Conservation (phyloP, 805 yeast species). For the Lipomyces starkeyi region DNA sequence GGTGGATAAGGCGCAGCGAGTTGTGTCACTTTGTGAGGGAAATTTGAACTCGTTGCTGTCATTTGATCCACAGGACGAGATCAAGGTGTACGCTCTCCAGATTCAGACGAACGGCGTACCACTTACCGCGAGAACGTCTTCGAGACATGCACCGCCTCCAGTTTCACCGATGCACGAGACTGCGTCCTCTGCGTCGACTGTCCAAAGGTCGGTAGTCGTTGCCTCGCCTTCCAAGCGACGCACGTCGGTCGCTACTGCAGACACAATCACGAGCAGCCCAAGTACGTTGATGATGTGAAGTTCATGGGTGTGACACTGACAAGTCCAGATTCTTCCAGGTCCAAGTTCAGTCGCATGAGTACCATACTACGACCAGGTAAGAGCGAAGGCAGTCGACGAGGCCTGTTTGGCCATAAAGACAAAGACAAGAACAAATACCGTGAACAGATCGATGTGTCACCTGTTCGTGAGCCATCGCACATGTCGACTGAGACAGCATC, state of each 20-base stretch:
- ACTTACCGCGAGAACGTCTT: neutral
- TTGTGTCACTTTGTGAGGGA: slow-evolving; percentile 60
- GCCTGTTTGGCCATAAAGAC: slow-evolving; percentile 28
- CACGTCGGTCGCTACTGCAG: slow-evolving; percentile 24
- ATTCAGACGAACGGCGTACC: slow-evolving; percentile 35
- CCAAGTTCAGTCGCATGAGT: slow-evolving; percentile 27
- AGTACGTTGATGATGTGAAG: neutral
- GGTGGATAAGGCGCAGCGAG: slow-evolving; percentile 57
- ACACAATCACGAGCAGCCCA: slow-evolving; percentile 5
- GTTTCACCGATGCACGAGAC: neutral
- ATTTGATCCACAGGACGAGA: slow-evolving; percentile 66
- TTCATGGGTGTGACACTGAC: neutral
- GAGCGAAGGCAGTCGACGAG: slow-evolving; percentile 28
- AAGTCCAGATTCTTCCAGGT: neutral
- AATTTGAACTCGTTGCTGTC: slow-evolving; percentile 69
- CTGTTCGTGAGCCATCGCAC: slow-evolving; percentile 18
- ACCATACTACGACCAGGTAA: slow-evolving; percentile 27
- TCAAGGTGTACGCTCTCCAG: slow-evolving; percentile 57
- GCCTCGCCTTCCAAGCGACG: slow-evolving; percentile 19
- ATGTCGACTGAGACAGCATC: slow-evolving; percentile 11
- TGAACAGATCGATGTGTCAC: slow-evolving; percentile 17
- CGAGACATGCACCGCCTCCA: slow-evolving; percentile 6
- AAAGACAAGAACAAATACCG: slow-evolving; percentile 26
- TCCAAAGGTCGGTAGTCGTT: slow-evolving; percentile 7
- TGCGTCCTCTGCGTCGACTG: slow-evolving; percentile 4